A percentile compares a stretch with the other conserved stretches of the same genome.
phyloP scores from a whole-genome alignment of 192 early-diverging fungal genomes.

The Oehlia diaphana region DNA sequence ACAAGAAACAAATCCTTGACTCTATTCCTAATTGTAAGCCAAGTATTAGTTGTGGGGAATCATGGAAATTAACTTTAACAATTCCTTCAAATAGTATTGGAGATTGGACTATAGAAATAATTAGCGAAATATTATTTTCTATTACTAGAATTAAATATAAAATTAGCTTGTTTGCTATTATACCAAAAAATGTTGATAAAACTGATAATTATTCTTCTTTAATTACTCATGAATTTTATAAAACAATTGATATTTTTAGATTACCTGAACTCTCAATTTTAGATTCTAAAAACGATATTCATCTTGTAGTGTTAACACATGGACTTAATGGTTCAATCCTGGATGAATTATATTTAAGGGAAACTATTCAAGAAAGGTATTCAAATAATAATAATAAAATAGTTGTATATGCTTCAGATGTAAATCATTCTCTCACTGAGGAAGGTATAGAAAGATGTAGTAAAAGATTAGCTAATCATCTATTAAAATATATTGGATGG shows the following conservation, averaged over 20 bases:
- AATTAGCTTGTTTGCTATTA: background rate
- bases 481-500: constrained; percentile 38
- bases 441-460: constrained; percentile 50
- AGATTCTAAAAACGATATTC: constrained; percentile 24
- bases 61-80: background rate
- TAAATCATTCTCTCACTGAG: constrained; percentile 46
- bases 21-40: background rate
- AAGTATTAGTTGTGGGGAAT: background rate
- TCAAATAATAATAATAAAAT: constrained; percentile 25
- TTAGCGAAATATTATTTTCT: constrained; percentile 8
- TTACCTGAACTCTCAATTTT: background rate
- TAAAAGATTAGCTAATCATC: constrained; percentile 39
- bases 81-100: background rate
- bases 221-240: constrained; percentile 3
- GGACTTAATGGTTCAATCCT: constrained; percentile 43
- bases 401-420: constrained; percentile 38
- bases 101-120: constrained; percentile 19
- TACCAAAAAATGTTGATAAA: background rate
- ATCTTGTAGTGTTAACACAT: constrained; percentile 46
- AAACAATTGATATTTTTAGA: constrained; percentile 5
- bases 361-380: constrained; percentile 38
- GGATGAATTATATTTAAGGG: constrained; percentile 44
- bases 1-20: background rate
- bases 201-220: constrained; percentile 5
- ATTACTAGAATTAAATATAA: constrained; percentile 11